Evolutionary conservation across 1,284 basidiomycete genomes (phyloP).

Genomic region (Ustilago lituana): DNA sequence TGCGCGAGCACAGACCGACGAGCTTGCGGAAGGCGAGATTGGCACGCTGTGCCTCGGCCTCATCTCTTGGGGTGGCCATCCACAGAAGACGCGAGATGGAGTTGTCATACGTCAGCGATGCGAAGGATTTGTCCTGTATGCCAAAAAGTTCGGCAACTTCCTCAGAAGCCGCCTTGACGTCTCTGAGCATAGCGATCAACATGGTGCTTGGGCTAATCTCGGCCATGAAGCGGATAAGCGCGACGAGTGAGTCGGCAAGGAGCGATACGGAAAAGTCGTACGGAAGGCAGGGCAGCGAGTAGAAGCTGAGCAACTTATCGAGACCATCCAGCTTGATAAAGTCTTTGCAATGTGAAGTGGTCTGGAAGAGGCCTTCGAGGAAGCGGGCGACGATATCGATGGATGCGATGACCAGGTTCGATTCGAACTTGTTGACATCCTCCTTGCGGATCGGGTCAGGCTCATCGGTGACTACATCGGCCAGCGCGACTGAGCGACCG

Average conservation of each 20-base stretch:
- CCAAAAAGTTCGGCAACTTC: slow-evolving; percentile 79
- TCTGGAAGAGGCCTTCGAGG: slow-evolving; percentile 92
- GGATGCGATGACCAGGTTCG: slow-evolving; percentile 53
- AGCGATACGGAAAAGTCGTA: slow-evolving; percentile 86
- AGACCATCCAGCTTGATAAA: slow-evolving; percentile 86
- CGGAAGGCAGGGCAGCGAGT: slow-evolving; percentile 85
- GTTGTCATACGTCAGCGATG: slow-evolving; percentile 39
- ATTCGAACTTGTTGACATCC: slow-evolving; percentile 39
- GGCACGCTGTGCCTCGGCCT: slow-evolving; percentile 70
- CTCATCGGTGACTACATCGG: slow-evolving; percentile 53
- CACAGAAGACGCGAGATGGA: slow-evolving; percentile 36
- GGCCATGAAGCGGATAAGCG: slow-evolving; percentile 86
- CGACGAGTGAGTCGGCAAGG: slow-evolving; percentile 83
- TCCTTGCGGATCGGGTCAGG: slow-evolving; percentile 55
- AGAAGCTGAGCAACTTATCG: slow-evolving; percentile 78
- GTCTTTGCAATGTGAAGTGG: slow-evolving; percentile 83
- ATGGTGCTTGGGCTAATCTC: slow-evolving; percentile 85
- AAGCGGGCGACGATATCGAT: slow-evolving; percentile 65
- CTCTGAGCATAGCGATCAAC: slow-evolving; percentile 76
- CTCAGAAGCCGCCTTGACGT: slow-evolving; percentile 78
- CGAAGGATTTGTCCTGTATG: slow-evolving; percentile 22
- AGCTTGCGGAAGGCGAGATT: slow-evolving; percentile 79
- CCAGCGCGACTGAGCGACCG: slow-evolving; percentile 41
- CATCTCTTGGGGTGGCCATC: slow-evolving; percentile 33
- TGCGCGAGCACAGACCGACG: slow-evolving; percentile 80